These are phyloP conservation scores for Alternaria burnsii DNA, from an alignment of 2,329 filamentous ascomycete genomes.

Conservation along the genomic window DNA sequence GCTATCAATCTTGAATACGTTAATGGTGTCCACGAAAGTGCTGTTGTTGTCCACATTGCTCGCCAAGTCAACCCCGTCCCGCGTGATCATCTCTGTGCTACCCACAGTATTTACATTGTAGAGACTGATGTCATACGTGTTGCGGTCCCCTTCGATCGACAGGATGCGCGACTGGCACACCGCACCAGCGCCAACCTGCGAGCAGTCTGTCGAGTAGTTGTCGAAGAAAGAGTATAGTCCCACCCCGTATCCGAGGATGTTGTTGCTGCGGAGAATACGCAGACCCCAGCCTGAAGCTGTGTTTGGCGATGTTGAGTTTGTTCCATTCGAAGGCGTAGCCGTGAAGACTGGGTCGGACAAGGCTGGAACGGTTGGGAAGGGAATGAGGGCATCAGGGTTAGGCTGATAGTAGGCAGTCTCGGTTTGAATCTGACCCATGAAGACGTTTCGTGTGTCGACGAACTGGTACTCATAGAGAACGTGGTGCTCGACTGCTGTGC, in stretches of 20 bases:
- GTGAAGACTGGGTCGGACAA: constrained; percentile 75
- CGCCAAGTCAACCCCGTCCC: constrained; percentile 56
- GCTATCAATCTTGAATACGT: constrained; percentile 38
- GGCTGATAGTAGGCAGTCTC: constrained; percentile 88
- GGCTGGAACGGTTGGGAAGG: constrained; percentile 66
- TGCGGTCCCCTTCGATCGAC: constrained; percentile 54
- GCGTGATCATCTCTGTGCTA: constrained; percentile 56
- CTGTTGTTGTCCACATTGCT: constrained; percentile 58
- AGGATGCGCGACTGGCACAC: constrained; percentile 61
- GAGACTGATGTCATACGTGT: constrained; percentile 46
- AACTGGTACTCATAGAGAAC: constrained; percentile 83
- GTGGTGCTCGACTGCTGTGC: constrained; percentile 70
- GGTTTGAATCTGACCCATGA: constrained; percentile 84
- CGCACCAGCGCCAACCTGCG: constrained; percentile 34
- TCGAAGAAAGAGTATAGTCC: constrained; percentile 75
- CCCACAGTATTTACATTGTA: constrained; percentile 61
- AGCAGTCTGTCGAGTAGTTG: constrained; percentile 62
- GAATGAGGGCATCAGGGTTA: constrained; percentile 76
- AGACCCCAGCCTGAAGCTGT: constrained; percentile 68
- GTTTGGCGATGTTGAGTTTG: constrained; percentile 25
- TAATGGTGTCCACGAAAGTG: constrained; percentile 51
- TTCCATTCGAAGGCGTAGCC: background rate
- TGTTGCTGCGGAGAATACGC: constrained; percentile 64
- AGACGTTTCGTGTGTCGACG: constrained; percentile 77
- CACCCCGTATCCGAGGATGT: constrained; percentile 68